Conservation (phyloP, 2,329 filamentous ascomycete species). For the Plectosphaerella sp. region DNA sequence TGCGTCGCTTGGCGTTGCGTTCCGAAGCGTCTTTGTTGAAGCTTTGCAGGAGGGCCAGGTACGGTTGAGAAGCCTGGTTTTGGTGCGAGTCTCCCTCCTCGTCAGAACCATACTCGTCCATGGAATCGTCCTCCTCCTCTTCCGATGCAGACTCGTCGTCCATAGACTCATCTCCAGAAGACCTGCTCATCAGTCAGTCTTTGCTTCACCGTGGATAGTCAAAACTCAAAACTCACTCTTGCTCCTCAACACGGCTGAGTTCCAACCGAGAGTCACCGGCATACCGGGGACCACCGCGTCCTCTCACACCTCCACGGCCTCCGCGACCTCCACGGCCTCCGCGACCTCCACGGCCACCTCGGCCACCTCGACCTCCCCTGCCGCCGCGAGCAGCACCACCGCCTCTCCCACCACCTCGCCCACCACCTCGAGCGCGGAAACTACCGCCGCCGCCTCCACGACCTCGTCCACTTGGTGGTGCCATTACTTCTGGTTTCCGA, state of each 20-base stretch:
- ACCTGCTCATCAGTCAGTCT: conserved; percentile 3
- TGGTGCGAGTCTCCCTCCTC: conserved; percentile 24
- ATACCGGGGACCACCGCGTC: conserved; percentile 31
- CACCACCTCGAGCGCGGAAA: conserved; percentile 15
- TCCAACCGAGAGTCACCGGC: conserved; percentile 17
- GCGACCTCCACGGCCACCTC: conserved; percentile 24
- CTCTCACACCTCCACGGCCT: conserved; percentile 23
- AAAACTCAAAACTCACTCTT: conserved; percentile 25
- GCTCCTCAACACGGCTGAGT: conserved; percentile 38
- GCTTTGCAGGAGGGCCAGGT: conserved; percentile 55
- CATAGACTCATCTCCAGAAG: conserved; percentile 18
- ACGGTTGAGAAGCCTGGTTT: conserved; percentile 38
- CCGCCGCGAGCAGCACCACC: neutral
- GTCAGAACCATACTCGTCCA: conserved; percentile 40
- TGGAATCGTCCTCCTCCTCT: conserved; percentile 29
- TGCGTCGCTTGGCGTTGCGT: conserved; percentile 52
- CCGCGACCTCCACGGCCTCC: conserved; percentile 27
- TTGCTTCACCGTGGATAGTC: neutral
- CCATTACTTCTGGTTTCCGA: neutral
- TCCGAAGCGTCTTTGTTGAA: conserved; percentile 37
- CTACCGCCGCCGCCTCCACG: conserved; percentile 17
- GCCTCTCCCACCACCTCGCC: neutral
- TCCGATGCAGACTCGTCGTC: conserved; percentile 29
- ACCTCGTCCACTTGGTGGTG: conserved; percentile 2
- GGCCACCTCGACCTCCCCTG: conserved; percentile 13